Evolutionary conservation across 495 filamentous ascomycete genomes (phyloP).

Genomic region (Halenospora varia): DNA sequence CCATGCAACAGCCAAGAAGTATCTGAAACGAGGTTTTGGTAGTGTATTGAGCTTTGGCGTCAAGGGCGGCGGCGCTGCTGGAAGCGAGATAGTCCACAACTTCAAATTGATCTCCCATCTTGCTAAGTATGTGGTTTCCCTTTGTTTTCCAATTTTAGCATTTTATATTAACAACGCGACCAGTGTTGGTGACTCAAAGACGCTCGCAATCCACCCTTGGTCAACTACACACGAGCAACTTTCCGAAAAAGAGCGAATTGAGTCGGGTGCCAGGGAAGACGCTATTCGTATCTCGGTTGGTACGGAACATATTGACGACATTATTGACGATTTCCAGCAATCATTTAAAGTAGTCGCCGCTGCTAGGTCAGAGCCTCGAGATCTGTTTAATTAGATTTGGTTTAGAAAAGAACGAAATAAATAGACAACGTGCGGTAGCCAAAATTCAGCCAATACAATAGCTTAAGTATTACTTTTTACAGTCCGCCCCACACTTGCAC

Average conservation of each 20-base stretch:
- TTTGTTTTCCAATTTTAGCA: too few relatives aligned
- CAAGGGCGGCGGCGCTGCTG: conserved; percentile 78
- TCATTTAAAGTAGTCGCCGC: conserved; percentile 61
- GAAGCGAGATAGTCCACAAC: conserved; percentile 83
- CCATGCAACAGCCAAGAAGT: conserved; percentile 83
- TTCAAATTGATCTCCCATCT: conserved; percentile 95
- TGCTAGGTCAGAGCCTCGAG: too few relatives aligned
- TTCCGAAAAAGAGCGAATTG: conserved; percentile 72
- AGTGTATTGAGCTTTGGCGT: conserved; percentile 92
- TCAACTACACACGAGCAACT: conserved; percentile 96
- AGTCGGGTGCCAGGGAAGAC: conserved; percentile 86
- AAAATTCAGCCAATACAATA: too few relatives aligned
- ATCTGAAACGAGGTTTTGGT: conserved; percentile 82
- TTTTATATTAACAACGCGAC: too few relatives aligned
- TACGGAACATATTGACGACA: conserved; percentile 97
- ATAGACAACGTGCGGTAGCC: too few relatives aligned
- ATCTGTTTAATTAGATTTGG: too few relatives aligned
- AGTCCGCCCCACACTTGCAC: too few relatives aligned
- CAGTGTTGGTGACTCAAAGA: conserved; percentile 78
- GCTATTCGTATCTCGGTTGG: conserved; percentile 95
- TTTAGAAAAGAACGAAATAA: too few relatives aligned
- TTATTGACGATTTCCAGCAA: conserved; percentile 94
- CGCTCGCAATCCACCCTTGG: conserved; percentile 95
- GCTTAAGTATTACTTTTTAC: too few relatives aligned
- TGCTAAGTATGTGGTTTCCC: too few relatives aligned